Conservation (phyloP, 306 rosid genomes). For the Glycine soja region DNA sequence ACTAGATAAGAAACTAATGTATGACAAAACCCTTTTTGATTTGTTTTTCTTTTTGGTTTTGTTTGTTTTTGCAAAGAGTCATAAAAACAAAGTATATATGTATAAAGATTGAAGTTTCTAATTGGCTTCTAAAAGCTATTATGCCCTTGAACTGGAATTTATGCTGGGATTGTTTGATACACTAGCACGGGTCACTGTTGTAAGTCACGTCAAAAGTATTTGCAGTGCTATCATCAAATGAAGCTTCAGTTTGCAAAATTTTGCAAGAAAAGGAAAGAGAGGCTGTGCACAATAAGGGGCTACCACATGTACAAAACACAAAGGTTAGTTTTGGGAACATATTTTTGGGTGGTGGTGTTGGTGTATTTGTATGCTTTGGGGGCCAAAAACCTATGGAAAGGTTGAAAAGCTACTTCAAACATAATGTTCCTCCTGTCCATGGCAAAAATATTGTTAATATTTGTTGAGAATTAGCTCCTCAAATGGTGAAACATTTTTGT, state of each 20-base stretch:
- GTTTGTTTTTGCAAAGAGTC: neutral
- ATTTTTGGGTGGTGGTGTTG: neutral
- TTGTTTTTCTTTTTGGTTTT: neutral
- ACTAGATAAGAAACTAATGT: too few relatives aligned
- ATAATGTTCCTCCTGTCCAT: neutral
- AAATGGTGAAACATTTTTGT: neutral
- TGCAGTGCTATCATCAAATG: neutral
- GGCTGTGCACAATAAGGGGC: neutral
- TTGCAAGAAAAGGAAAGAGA: neutral
- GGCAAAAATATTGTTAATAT: neutral
- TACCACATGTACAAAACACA: neutral
- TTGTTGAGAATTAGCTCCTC: neutral
- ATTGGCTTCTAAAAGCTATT: neutral
- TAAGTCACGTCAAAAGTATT: conserved; percentile 22
- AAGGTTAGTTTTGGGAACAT: neutral
- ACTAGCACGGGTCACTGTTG: conserved; percentile 62
- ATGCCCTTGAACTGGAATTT: conserved; percentile 1
- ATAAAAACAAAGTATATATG: neutral
- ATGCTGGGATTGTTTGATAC: conserved; percentile 46
- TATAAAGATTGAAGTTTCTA: too few relatives aligned
- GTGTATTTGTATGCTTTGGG: neutral
- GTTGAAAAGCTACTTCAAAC: neutral
- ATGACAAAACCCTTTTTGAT: too few relatives aligned
- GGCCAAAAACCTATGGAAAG: neutral
- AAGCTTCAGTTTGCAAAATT: neutral